Evolutionary conservation across 192 early-diverging fungal genomes (phyloP).

Genomic region (Coemansia sp.): DNA sequence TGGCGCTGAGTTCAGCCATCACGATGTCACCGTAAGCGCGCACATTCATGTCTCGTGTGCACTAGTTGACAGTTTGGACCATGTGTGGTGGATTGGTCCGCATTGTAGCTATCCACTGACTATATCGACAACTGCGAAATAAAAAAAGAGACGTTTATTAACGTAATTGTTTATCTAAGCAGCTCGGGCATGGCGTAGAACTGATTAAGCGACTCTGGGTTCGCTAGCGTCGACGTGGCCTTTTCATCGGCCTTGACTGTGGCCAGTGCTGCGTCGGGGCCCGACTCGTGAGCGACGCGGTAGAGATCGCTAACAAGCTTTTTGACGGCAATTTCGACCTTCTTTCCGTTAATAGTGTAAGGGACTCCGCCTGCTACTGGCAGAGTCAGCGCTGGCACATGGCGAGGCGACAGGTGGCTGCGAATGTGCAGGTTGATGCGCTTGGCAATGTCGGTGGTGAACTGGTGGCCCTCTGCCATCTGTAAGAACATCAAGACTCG

Average conservation of each 20-base stretch:
- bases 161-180: conserved; percentile 35
- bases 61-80: conserved; percentile 25
- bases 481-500: conserved; percentile 92
- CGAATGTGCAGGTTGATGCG: conserved; percentile 80
- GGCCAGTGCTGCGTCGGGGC: conserved; percentile 60
- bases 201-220: conserved; percentile 85
- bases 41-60: conserved; percentile 41
- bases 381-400: conserved; percentile 89
- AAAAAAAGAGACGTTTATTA: conserved; percentile 40
- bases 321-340: conserved; percentile 97
- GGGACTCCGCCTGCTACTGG: conserved; percentile 80
- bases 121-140: conserved; percentile 41
- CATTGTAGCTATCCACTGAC: conserved; percentile 46
- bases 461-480: conserved; percentile 65
- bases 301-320: conserved; percentile 58
- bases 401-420: conserved; percentile 82
- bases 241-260: conserved; percentile 70
- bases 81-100: conserved; percentile 39
- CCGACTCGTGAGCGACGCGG: conserved; percentile 32
- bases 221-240: conserved; percentile 82
- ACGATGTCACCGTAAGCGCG: conserved; percentile 25
- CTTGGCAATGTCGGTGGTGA: conserved; percentile 66
- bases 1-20: conserved; percentile 22
- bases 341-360: conserved; percentile 96
- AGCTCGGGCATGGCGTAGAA: conserved; percentile 78